Evolutionary conservation across 2,329 filamentous ascomycete species (phyloP).

Genomic region (Fusarium globosum): DNA sequence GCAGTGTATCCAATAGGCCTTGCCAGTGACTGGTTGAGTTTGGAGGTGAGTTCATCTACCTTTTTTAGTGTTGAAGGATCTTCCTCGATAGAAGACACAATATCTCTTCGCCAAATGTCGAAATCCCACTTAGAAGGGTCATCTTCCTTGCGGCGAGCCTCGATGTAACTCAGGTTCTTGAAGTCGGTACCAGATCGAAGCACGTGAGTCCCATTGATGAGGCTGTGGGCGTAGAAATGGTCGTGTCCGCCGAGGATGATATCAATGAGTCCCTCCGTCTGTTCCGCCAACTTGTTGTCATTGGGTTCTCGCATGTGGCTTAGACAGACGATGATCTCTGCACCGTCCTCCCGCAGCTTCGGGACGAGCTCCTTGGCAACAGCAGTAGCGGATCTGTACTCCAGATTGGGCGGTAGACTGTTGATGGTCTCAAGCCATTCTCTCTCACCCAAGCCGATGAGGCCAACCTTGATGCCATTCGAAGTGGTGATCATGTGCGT

Average conservation of each 20-base stretch:
- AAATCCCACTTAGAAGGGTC: conserved; percentile 75
- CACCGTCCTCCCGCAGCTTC: conserved; percentile 77
- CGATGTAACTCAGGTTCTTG: conserved; percentile 90
- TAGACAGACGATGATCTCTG: conserved; percentile 83
- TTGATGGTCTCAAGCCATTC: conserved; percentile 95
- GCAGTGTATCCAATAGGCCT: conserved; percentile 87
- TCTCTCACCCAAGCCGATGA: conserved; percentile 86
- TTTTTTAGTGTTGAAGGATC: conserved; percentile 70
- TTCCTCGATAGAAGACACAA: conserved; percentile 74
- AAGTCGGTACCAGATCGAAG: conserved; percentile 92
- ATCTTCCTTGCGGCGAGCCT: conserved; percentile 70
- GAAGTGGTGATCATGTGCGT: conserved; percentile 82
- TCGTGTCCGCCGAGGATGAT: conserved; percentile 91
- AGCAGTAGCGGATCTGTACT: conserved; percentile 81
- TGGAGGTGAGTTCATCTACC: conserved; percentile 76
- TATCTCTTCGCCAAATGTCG: conserved; percentile 78
- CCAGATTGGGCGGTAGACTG: conserved; percentile 80
- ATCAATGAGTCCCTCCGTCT: conserved; percentile 80
- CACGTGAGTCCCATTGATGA: conserved; percentile 84
- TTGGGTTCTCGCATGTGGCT: conserved; percentile 91
- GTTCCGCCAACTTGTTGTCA: conserved; percentile 84
- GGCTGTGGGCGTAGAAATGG: conserved; percentile 83
- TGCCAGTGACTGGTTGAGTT: conserved; percentile 79
- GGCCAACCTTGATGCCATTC: conserved; percentile 85
- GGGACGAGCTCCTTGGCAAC: conserved; percentile 83